These are phyloP conservation scores for Bipolaris victoriae DNA, from an alignment of 2,329 filamentous ascomycete species.

Conservation along the genomic window DNA sequence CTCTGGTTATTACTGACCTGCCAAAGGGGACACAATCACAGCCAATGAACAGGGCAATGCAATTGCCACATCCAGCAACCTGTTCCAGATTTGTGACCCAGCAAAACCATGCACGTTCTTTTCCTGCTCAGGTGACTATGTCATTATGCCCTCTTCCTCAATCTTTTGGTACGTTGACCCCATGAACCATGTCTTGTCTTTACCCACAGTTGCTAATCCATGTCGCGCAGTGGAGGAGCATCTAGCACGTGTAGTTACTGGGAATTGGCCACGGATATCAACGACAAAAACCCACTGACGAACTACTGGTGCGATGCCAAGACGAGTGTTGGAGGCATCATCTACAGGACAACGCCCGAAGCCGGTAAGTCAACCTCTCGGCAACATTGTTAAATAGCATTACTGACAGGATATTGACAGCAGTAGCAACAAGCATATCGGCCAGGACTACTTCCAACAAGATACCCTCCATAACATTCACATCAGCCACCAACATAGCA, in stretches of 20 bases:
- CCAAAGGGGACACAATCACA: constrained; percentile 18
- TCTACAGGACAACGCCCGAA: constrained; percentile 17
- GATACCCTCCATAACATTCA: constrained; percentile 2
- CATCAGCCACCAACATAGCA: background rate
- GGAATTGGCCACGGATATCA: constrained; percentile 16
- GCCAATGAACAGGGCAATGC: constrained; percentile 13
- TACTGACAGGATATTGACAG: constrained; percentile 1
- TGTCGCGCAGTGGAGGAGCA: constrained; percentile 7
- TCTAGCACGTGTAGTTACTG: constrained; percentile 18
- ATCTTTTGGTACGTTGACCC: constrained; percentile 10
- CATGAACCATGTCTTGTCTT: background rate
- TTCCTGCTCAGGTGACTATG: constrained; percentile 14
- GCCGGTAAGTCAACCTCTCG: background rate
- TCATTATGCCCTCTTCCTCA: constrained; percentile 5
- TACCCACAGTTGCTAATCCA: background rate
- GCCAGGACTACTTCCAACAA: background rate
- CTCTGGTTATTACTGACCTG: constrained; percentile 1
- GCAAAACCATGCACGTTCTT: constrained; percentile 16
- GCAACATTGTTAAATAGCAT: background rate
- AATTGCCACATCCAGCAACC: constrained; percentile 14
- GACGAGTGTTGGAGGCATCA: constrained; percentile 11
- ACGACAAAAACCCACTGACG: constrained; percentile 15
- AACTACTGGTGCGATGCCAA: constrained; percentile 24
- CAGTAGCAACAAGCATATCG: background rate
- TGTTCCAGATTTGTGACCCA: constrained; percentile 14